Evolutionary conservation across 495 filamentous ascomycete species (phyloP).

Genomic region (Amorphotheca resinae): DNA sequence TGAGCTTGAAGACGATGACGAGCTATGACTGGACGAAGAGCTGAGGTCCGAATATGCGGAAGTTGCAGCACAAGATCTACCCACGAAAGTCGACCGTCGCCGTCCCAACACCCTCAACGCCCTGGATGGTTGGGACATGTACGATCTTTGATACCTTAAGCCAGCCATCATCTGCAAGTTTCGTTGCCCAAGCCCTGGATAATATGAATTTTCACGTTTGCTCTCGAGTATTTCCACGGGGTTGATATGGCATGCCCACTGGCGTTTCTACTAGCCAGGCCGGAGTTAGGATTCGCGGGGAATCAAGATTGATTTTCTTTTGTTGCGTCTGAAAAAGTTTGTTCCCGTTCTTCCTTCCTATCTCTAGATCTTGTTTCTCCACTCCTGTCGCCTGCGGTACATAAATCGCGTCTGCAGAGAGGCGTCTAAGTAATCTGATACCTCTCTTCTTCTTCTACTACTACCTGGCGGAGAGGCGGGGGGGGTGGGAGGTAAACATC

Average conservation of each 20-base stretch:
- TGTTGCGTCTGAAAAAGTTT: neutral
- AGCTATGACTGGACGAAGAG: constrained; percentile 73
- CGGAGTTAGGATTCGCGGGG: neutral
- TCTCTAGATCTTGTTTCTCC: neutral
- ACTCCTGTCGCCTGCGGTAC: neutral
- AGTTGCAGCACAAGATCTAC: constrained; percentile 1
- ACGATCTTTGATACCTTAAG: constrained; percentile 16
- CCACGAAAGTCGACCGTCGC: neutral
- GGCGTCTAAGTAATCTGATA: too few species aligned
- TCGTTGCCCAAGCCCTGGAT: neutral
- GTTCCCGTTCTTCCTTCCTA: too few species aligned
- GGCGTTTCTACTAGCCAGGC: neutral
- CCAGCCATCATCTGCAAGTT: neutral
- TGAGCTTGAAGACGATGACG: constrained; percentile 67
- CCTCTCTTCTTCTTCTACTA: too few species aligned
- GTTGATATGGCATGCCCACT: neutral
- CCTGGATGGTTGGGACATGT: constrained; percentile 24
- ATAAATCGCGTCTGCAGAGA: neutral
- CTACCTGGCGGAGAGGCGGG: too few species aligned
- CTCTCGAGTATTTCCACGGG: neutral
- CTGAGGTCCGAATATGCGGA: constrained; percentile 43
- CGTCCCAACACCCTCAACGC: constrained; percentile 5
- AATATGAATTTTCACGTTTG: constrained; percentile 1
- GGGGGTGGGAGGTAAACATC: too few species aligned
- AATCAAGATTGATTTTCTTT: neutral